Evolutionary conservation across 768 basidiomycete genomes (phyloP), one percentile per base, ranked within the genome.

Genomic region (Lactarius akahatsu): DNA sequence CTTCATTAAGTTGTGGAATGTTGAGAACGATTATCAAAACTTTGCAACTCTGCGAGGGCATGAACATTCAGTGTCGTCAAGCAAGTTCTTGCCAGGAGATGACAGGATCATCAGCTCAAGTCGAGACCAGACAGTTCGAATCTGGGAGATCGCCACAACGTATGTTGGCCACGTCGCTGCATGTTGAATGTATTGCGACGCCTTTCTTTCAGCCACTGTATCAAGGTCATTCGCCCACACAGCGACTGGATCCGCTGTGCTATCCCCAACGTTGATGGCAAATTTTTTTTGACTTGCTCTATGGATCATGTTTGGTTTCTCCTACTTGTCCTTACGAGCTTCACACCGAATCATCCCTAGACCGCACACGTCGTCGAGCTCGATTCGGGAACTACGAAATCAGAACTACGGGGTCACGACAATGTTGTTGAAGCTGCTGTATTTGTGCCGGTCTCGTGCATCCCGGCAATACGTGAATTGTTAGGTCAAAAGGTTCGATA

Each of bases 131-230:
- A 82, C 83, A 7, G 82, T 86, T 47, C 76, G 81, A 40, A 75
- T 86, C 57, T 86, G 83, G 82, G 83, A 85, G 67, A 80, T 86
- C 3, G 77, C 83, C 2, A 82, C 80, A 58, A 84, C 82, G 83
- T 85, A 58, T 61, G 81, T 73, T 15, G 7, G 16, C 8, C 26
- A 4, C 57, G n/a, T 23, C 47, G 4, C 45, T 62, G 50, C 47
- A 6, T 30, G 38, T 34, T 50, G 23, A 30, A 2, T 43, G 9
- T 9, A n/a, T 34, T 38, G 40, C 47, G 3, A 3, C 16, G 13
- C 20, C n/a, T 9, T 30, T 58, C 20, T 28, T 50, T 9, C 71
- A 85, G 84, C 9, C 82, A 82, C 70, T 84, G 85, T 68, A 76
- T 83, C 13, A 81, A 80, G 61, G 82, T 82, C 7, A 78, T 86